phyloP scores from a whole-genome alignment of 805 yeast species.

The Pichia cephalocereana region DNA sequence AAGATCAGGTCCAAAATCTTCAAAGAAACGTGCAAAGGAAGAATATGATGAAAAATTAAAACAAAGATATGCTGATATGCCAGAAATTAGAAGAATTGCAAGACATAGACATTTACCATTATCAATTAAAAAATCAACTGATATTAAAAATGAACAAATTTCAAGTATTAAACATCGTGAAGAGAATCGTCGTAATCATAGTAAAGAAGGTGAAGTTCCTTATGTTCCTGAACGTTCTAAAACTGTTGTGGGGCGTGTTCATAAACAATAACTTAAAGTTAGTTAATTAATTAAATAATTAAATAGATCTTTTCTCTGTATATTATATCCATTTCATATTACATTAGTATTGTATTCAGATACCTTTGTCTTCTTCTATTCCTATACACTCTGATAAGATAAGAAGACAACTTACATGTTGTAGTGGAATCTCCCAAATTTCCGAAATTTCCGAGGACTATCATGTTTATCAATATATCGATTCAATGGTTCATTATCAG shows the following conservation, averaged over 20 bases:
- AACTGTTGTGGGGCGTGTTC: constrained; percentile 78
- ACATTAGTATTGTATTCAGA: no score
- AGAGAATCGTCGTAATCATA: constrained; percentile 71
- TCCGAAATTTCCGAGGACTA: no score
- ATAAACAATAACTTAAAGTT: constrained; percentile 30
- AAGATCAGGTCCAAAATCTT: constrained; percentile 69
- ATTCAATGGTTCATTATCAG: no score
- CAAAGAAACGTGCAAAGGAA: constrained; percentile 70
- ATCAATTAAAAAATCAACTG: constrained; percentile 81
- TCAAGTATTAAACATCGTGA: constrained; percentile 72
- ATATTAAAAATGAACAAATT: constrained; percentile 69
- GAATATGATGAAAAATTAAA: constrained; percentile 90
- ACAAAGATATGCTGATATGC: constrained; percentile 92
- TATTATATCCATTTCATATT: no score
- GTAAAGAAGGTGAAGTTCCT: constrained; percentile 52
- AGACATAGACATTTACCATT: constrained; percentile 89
- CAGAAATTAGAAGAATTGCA: constrained; percentile 82
- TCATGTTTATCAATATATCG: no score
- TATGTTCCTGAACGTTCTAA: constrained; percentile 68
- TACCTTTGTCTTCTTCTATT: no score
- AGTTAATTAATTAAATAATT: background rate
- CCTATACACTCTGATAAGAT: no score
- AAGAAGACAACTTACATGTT: no score
- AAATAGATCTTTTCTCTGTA: no score
- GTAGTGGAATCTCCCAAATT: no score